These are phyloP conservation scores for Trametes sanguinea DNA, from an alignment of 768 basidiomycete species.

Conservation along the genomic window DNA sequence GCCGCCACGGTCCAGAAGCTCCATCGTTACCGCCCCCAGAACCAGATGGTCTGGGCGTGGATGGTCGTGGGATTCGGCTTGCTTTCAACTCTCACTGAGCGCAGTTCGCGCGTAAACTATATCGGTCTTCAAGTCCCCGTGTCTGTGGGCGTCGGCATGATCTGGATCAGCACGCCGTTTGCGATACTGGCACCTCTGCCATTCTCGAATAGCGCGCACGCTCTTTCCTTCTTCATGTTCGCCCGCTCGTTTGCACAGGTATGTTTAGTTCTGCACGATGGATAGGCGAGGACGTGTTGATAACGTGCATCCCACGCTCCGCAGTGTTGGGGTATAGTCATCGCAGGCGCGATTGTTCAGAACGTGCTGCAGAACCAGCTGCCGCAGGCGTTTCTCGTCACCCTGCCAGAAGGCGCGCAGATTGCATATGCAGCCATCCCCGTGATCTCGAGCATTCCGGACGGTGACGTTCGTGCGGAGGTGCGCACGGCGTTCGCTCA, in stretches of 20 bases:
- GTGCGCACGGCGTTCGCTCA: constrained; percentile 37
- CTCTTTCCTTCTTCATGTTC: constrained; percentile 36
- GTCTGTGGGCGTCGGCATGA: constrained; percentile 1
- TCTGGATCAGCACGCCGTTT: constrained; percentile 10
- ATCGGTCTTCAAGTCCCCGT: constrained; percentile 36
- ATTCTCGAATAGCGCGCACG: constrained; percentile 28
- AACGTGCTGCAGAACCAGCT: constrained; percentile 36
- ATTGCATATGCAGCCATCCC: constrained; percentile 35
- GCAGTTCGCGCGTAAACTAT: constrained; percentile 21
- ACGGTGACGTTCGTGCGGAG: constrained; percentile 27
- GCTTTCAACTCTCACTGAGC: constrained; percentile 30
- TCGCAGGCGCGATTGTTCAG: constrained; percentile 39
- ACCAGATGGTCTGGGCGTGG: constrained; percentile 23
- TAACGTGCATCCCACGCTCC: background rate
- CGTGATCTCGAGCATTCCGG: constrained; percentile 22
- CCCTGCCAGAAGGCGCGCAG: constrained; percentile 27
- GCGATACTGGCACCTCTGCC: constrained; percentile 36
- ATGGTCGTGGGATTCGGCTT: constrained; percentile 19
- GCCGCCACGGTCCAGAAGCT: constrained; percentile 35
- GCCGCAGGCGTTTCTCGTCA: constrained; percentile 30
- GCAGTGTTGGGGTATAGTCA: constrained; percentile 35
- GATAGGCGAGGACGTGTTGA: background rate
- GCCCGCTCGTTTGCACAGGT: constrained; percentile 9
- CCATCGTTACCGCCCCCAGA: constrained; percentile 39
- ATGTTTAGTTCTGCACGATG: background rate